These are phyloP conservation scores for Purpureocillium takamizusanense DNA, from an alignment of 2,329 filamentous ascomycete species.

Conservation along the genomic window DNA sequence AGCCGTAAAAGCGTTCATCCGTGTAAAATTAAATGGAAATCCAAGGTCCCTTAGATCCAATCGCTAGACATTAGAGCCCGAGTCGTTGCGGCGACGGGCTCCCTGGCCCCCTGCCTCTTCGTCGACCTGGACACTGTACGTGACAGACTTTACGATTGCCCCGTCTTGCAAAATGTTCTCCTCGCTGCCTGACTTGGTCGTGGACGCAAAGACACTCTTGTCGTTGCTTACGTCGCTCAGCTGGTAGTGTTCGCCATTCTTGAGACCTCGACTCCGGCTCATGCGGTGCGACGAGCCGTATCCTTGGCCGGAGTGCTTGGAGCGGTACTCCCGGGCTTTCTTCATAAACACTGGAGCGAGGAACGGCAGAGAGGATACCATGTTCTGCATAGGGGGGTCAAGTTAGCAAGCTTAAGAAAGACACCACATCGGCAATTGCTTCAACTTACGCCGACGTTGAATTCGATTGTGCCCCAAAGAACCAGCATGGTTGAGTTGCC, in stretches of 20 bases:
- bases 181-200: constrained; percentile 22
- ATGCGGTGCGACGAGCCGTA: constrained; percentile 16
- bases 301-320: constrained; percentile 22
- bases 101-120: constrained; percentile 8
- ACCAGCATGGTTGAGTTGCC: constrained; percentile 48
- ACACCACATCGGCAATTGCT: too few relatives aligned
- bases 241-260: constrained; percentile 24
- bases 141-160: constrained; percentile 32
- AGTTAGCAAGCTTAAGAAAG: too few relatives aligned
- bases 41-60: too few relatives aligned
- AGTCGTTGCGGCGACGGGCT: constrained; percentile 2
- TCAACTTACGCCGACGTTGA: constrained; percentile 47
- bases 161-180: constrained; percentile 27
- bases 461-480: constrained; percentile 47
- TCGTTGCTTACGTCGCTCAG: constrained; percentile 26
- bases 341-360: constrained; percentile 32
- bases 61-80: constrained; percentile 3
- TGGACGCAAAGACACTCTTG: constrained; percentile 17
- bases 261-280: constrained; percentile 13
- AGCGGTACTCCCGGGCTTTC: constrained; percentile 32
- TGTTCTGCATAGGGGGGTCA: constrained; percentile 22
- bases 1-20: too few relatives aligned
- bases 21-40: too few relatives aligned
- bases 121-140: constrained; percentile 30
- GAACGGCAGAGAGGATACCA: constrained; percentile 37